Conservation (phyloP, 352 stramenopile species). For the Globisporangium spinosum region DNA sequence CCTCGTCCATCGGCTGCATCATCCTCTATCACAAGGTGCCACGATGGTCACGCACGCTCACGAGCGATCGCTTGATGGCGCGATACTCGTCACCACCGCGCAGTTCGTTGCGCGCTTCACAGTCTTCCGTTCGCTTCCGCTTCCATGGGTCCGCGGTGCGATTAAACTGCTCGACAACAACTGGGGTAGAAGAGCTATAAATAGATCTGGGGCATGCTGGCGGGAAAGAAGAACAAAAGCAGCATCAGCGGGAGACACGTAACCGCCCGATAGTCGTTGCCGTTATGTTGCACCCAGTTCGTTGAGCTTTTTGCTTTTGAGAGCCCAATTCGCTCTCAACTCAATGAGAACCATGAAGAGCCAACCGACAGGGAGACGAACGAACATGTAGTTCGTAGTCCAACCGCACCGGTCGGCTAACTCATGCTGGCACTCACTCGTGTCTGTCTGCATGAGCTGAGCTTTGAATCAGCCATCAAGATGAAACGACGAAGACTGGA, state of each 20-base stretch:
- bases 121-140: neutral
- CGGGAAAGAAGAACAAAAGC: neutral
- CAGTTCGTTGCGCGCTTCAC: neutral
- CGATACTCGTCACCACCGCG: neutral
- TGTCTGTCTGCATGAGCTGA: too few species aligned
- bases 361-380: too few species aligned
- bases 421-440: too few species aligned
- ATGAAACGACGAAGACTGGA: neutral
- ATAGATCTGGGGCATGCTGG: neutral
- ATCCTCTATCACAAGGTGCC: neutral
- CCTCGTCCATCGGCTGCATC: slow-evolving; percentile 14
- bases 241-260: neutral
- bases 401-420: too few species aligned
- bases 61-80: neutral
- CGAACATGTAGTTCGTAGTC: too few species aligned
- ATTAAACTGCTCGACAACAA: neutral
- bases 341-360: too few species aligned
- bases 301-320: too few species aligned
- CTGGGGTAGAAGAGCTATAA: neutral
- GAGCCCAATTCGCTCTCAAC: too few species aligned
- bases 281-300: neutral
- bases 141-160: too few species aligned
- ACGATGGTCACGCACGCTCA: neutral
- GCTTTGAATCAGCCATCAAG: too few species aligned
- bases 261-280: neutral